Conservation (phyloP, 148 eudicot genomes). For the Talinum fruticosum region DNA sequence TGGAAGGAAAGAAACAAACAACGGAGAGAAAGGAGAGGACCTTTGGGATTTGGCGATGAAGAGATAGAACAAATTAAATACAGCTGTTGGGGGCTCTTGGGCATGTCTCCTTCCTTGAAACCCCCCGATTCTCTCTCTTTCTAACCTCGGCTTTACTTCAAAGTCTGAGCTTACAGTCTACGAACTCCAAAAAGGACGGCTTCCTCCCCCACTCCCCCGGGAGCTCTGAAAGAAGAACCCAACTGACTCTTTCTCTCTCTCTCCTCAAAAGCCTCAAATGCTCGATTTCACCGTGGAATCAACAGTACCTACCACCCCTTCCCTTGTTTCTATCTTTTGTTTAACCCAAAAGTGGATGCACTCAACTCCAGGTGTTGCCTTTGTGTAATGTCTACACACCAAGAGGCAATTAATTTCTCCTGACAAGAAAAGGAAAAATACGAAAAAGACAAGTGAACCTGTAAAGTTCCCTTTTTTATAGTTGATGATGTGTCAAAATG, state of each 20-base stretch:
- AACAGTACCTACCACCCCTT: not conserved
- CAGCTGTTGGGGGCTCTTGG: not conserved
- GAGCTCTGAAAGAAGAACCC: not conserved
- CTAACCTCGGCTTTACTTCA: not conserved
- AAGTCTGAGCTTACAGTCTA: not conserved
- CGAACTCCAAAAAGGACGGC: not conserved
- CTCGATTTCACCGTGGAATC: not conserved
- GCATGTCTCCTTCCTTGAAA: not conserved
- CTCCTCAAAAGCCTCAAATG: not conserved
- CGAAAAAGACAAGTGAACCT: not conserved
- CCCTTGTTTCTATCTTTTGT: not conserved
- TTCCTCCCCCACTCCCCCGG: not conserved
- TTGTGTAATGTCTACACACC: too few species aligned
- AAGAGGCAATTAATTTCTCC: too few species aligned
- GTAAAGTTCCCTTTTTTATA: not conserved
- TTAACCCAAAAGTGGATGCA: not conserved
- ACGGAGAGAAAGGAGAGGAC: not conserved
- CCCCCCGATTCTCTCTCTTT: not conserved
- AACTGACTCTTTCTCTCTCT: not conserved
- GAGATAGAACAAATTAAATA: not conserved
- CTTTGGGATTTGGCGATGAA: slow-evolving; percentile 9
- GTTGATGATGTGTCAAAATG: too few species aligned
- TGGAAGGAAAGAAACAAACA: not conserved
- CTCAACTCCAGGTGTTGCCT: not conserved
- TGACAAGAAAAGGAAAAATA: not conserved